Evolutionary conservation across 495 filamentous ascomycete genomes (phyloP).

Genomic region (Cercophora newfieldiana): DNA sequence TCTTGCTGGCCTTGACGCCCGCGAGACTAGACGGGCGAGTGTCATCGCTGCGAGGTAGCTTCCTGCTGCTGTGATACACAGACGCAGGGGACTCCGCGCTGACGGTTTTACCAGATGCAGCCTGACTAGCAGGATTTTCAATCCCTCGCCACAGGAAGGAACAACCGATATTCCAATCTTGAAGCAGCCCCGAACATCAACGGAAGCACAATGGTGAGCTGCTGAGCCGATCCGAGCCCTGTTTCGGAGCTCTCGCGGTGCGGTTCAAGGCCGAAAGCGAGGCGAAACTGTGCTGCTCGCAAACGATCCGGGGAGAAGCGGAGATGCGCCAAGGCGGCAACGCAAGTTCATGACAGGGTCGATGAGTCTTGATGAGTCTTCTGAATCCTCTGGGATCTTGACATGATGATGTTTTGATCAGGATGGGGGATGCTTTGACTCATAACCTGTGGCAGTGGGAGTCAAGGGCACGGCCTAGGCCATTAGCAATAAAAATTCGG

Average conservation of each 20-base stretch:
- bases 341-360: constrained; percentile 1
- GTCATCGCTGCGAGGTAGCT: neutral
- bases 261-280: neutral
- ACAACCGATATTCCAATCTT: neutral
- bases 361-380: constrained; percentile 10
- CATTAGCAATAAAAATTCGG: constrained; percentile 16
- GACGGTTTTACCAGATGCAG: neutral
- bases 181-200: neutral
- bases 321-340: neutral
- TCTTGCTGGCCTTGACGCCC: neutral
- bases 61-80: neutral
- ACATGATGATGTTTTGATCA: neutral
- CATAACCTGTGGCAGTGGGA: neutral
- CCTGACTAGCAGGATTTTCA: neutral
- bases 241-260: neutral
- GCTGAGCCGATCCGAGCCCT: neutral
- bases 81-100: neutral
- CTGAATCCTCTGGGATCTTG: neutral
- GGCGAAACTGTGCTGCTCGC: neutral
- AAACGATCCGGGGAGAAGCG: neutral
- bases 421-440: constrained; percentile 13
- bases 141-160: neutral
- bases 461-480: neutral
- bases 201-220: neutral
- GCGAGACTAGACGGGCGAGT: constrained; percentile 9